Evolutionary conservation across 2,329 filamentous ascomycete species (phyloP).

Genomic region (Xylariaceae sp.): DNA sequence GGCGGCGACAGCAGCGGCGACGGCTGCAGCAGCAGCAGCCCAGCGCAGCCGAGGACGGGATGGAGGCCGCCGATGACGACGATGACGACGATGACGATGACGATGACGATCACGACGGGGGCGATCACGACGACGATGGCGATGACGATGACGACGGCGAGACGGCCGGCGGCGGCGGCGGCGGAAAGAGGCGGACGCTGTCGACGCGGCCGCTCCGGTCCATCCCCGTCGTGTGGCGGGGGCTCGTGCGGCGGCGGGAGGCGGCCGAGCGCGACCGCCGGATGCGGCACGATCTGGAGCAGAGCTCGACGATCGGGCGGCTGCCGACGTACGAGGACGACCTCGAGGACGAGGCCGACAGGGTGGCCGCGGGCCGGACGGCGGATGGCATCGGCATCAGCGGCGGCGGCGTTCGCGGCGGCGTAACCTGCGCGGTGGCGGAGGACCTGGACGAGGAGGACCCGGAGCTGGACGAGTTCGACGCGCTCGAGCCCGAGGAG

Average conservation of each 20-base stretch:
- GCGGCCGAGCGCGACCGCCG: conserved; percentile 61
- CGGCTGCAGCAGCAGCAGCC: too few species aligned
- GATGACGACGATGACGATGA: too few species aligned
- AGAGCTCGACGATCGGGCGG: conserved; percentile 51
- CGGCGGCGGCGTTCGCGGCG: too few species aligned
- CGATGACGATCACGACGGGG: conserved; percentile 4
- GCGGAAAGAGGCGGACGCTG: conserved; percentile 30
- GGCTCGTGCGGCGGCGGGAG: conserved; percentile 61
- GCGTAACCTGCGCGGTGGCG: conserved; percentile 49
- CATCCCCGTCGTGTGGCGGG: conserved; percentile 74
- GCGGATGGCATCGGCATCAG: too few species aligned
- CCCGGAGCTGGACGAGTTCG: conserved; percentile 71
- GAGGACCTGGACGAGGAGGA: conserved; percentile 73
- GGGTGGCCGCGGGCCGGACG: conserved; percentile 56
- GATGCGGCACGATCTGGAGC: conserved; percentile 58
- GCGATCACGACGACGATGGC: conserved; percentile 10
- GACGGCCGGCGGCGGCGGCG: conserved; percentile 11
- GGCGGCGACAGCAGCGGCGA: too few species aligned
- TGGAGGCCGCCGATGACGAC: too few species aligned
- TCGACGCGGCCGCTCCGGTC: conserved; percentile 49
- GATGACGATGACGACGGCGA: conserved; percentile 13
- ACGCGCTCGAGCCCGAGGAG: conserved; percentile 58
- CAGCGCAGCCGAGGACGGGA: too few species aligned
- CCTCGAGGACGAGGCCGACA: conserved; percentile 66
- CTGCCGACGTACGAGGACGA: conserved; percentile 62